Evolutionary conservation across 495 filamentous ascomycete species (phyloP), one percentile per base, ranked within the genome.

Genomic region (Oidiodendron maius): DNA sequence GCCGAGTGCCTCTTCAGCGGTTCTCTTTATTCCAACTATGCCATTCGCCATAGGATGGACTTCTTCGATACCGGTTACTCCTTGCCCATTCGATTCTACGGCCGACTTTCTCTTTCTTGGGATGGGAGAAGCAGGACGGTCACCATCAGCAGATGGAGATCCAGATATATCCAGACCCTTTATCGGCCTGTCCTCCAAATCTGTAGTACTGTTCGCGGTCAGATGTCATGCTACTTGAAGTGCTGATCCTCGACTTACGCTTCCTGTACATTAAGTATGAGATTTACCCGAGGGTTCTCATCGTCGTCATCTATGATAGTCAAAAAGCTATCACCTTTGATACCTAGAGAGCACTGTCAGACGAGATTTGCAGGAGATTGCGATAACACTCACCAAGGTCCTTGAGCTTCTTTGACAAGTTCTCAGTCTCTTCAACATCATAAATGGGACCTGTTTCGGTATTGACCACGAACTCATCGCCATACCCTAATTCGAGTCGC

Each of bases 281-380:
- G 73, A 48, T 96, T 88, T 50, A 96, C 84, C 22, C 85, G 81
- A 2, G 87, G 76, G 36, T 86, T 71, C n/a, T 86, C 79, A 34
- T 95, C 89, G 22, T 82, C 77, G 23, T 96, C 90, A 57, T 96
- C 91, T 2, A 84, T 76, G 38, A 97, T 69, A 1, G 89, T 96
- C 44, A 98, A 60, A 59, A 94, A 91, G 50, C 78, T 82, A 51
- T 87, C 84, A 16, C 75, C 66, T 46, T 76, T 78, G 57, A 80
- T 71, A 9, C 46, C 75, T 78, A 38, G 46, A 53, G 2, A 26
- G 32, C 25, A 50, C 61, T 40, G 17, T 40, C 17, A 40, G 38
- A 40, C 2, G 4, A 21, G 15, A 22, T 4, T 3, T 21, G 3
- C 3, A 6, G 18, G 22, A 4, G 38, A 21, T 9, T 40, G 8